Conservation (phyloP, 1,284 basidiomycete species). For the Thelephora terrestris region DNA sequence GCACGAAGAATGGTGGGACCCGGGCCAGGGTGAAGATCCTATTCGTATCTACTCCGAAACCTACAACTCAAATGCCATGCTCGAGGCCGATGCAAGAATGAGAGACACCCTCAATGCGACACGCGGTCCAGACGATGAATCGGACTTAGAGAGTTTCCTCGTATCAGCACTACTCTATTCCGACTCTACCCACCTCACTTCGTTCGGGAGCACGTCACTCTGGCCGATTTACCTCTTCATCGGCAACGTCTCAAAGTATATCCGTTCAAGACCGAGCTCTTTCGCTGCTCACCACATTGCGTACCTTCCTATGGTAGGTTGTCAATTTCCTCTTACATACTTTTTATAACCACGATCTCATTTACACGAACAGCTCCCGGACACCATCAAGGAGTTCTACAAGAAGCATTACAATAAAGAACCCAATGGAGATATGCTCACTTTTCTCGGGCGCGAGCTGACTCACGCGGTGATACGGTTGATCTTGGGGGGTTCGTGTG, state of each 20-base stretch:
- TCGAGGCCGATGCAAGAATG: neutral
- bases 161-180: too few relatives aligned
- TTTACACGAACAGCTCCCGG: conserved; percentile 12
- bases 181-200: conserved; percentile 26
- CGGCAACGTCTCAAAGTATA: conserved; percentile 28
- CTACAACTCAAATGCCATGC: neutral
- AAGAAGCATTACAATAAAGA: too few relatives aligned
- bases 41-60: too few relatives aligned
- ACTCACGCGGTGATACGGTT: conserved; percentile 16
- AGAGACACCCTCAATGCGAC: conserved; percentile 12
- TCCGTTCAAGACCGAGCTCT: conserved; percentile 13
- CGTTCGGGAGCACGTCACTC: conserved; percentile 23
- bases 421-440: conserved; percentile 13
- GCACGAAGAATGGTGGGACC: conserved; percentile 6
- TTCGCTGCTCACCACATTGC: too few relatives aligned
- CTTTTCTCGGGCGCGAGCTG: conserved; percentile 13
- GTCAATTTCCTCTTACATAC: neutral
- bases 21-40: conserved; percentile 5
- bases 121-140: conserved; percentile 9
- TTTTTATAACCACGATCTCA: neutral
- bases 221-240: conserved; percentile 31
- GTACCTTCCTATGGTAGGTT: conserved; percentile 22
- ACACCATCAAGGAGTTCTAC: too few relatives aligned
- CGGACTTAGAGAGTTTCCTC: conserved; percentile 20
- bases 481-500: too few relatives aligned